Conservation (phyloP, 495 filamentous ascomycete species). For the Neurospora sp. region DNA sequence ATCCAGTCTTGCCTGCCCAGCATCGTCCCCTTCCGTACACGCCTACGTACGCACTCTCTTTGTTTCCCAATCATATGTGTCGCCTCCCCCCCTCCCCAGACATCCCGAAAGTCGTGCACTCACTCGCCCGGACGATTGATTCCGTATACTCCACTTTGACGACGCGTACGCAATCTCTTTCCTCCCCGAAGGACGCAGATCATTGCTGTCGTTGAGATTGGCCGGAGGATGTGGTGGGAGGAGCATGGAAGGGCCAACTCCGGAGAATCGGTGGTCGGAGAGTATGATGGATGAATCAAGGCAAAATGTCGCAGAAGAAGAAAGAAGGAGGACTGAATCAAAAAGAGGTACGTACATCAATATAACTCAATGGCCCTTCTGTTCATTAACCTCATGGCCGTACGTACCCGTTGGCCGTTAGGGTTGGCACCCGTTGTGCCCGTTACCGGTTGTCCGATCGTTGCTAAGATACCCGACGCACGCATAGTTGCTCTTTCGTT, state of each 20-base stretch:
- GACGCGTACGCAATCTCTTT: not conserved
- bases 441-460: not conserved
- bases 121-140: not conserved
- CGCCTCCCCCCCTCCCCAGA: not conserved
- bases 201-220: not conserved
- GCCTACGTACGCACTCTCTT: not conserved
- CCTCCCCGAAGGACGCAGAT: not conserved
- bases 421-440: not conserved
- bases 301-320: not conserved
- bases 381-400: not conserved
- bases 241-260: not conserved
- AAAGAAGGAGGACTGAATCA: not conserved
- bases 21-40: not conserved
- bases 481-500: not conserved
- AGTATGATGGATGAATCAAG: not conserved
- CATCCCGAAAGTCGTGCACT: not conserved
- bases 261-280: not conserved
- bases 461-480: not conserved
- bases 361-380: not conserved
- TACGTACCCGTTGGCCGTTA: not conserved
- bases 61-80: not conserved
- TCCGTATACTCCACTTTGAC: not conserved
- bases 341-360: not conserved
- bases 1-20: not conserved
- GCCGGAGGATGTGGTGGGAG: not conserved